Evolutionary conservation across 768 basidiomycete species (phyloP), one percentile per base, ranked within the genome.

Genomic region (Paxillus involutus): DNA sequence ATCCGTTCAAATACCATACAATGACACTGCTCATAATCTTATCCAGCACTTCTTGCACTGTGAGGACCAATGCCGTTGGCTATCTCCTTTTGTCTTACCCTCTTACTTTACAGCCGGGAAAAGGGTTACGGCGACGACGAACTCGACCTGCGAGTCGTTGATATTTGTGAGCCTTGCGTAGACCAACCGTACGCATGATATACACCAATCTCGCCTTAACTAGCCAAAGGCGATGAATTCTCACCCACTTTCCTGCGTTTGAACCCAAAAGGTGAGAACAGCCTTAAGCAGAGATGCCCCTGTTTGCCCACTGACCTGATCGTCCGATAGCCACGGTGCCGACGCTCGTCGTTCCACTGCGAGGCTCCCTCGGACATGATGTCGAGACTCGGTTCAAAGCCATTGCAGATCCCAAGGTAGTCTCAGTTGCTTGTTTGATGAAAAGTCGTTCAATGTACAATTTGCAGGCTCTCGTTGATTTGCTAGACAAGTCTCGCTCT

Each of bases 101-200:
- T 59, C 21, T 58, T 59, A 32, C 26, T 42, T 14, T 46, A n/a
- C 59, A 78, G 79, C 13, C 71, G 73, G 57, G 93, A 95, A 72
- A 95, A 95, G 66, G 93, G 93, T 1, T 95, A 94, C 62, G 85
- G 83, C 4, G 64, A 76, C 29, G 88, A 92, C 65, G 93, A 94
- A 61, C 65, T 91, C 33, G 82, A 87, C 61, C 72, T 83, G 59
- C 87, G 79, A 68, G 66, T 80, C 26, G 89, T 93, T 10, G 83
- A 91, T 70, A 72, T 87, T 42, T 62, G 86, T 86, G 60, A 45
- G 75, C 45, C 42, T 47, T 37, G 21, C 33, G 12, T 52, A 6
- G 35, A 49, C 53, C 24, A 29, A 19, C 29, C 29, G 44, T 47
- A 17, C 19, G 17, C 16, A 29, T 35, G 33, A 47, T 42, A n/a